A percentile compares a stretch with the other conserved stretches of the same genome.
Conservation (phyloP, 1,139 yeast genomes). For the Hemisphaericaspora lyxosophila region DNA sequence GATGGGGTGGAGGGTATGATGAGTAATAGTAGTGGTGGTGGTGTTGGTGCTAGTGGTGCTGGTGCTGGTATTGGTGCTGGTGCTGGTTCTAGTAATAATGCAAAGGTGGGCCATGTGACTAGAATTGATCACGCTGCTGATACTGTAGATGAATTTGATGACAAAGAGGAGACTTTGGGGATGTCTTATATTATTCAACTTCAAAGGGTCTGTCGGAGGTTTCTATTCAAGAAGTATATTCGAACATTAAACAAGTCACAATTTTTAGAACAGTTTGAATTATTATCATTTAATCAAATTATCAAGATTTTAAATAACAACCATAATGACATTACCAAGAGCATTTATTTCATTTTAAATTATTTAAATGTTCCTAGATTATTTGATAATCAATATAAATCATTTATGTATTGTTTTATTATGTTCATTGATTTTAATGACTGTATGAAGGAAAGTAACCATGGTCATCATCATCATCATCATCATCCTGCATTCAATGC, state of each 20-base stretch:
- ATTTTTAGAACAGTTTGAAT: constrained; percentile 12
- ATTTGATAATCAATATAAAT: constrained; percentile 12
- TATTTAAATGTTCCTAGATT: constrained; percentile 15
- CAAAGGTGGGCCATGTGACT: too few relatives aligned
- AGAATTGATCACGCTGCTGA: too few relatives aligned
- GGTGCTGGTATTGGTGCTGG: background rate
- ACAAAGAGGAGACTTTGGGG: background rate
- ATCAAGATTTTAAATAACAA: constrained; percentile 11
- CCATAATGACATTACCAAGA: constrained; percentile 9
- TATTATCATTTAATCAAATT: constrained; percentile 12
- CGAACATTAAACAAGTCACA: constrained; percentile 7
- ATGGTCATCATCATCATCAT: constrained; percentile 12
- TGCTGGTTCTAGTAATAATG: too few relatives aligned
- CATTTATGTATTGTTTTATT: constrained; percentile 26
- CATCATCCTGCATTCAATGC: constrained; percentile 31
- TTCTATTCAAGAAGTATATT: constrained; percentile 11
- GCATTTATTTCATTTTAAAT: constrained; percentile 13
- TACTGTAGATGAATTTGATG: background rate
- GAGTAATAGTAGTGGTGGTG: background rate
- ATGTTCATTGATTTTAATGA: constrained; percentile 25
- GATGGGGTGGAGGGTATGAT: background rate
- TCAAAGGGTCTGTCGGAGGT: constrained; percentile 1
- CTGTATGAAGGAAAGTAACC: constrained; percentile 10
- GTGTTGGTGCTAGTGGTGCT: background rate
- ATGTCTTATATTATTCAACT: background rate